phyloP scores from a whole-genome alignment of 2,329 filamentous ascomycete genomes.

The Paraphaeosphaeria sporulosa region DNA sequence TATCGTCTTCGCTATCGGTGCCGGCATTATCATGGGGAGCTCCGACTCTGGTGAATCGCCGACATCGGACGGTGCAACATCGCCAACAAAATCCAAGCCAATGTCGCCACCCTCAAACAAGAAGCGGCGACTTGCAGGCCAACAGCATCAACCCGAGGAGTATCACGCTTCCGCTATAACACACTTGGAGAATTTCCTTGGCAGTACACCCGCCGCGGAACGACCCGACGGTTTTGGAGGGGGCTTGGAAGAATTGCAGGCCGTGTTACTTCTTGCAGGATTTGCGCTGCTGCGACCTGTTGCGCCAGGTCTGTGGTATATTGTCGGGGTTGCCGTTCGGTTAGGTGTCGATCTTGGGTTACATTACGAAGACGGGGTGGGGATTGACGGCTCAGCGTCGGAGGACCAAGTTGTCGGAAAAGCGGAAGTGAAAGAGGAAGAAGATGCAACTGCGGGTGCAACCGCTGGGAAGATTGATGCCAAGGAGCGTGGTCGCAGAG shows the following conservation, averaged over 20 bases:
- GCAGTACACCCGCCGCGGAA: slow-evolving; percentile 67
- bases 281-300: slow-evolving; percentile 92
- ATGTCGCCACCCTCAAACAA: slow-evolving; percentile 45
- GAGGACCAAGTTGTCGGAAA: slow-evolving; percentile 39
- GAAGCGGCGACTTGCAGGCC: slow-evolving; percentile 54
- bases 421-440: slow-evolving; percentile 44
- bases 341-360: slow-evolving; percentile 90
- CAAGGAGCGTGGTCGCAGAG: slow-evolving; percentile 70
- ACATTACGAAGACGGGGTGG: slow-evolving; percentile 87
- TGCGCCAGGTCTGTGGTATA: slow-evolving; percentile 95
- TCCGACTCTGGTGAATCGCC: slow-evolving; percentile 48
- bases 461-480: slow-evolving; percentile 52
- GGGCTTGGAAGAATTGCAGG: slow-evolving; percentile 91
- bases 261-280: slow-evolving; percentile 87
- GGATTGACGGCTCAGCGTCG: slow-evolving; percentile 59
- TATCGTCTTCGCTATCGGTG: slow-evolving; percentile 96
- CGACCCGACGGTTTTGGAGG: slow-evolving; percentile 73
- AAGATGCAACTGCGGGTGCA: slow-evolving; percentile 28
- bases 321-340: slow-evolving; percentile 90
- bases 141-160: slow-evolving; percentile 83
- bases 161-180: slow-evolving; percentile 96
- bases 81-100: slow-evolving; percentile 35
- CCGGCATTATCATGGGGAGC: slow-evolving; percentile 82
- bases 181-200: slow-evolving; percentile 85
- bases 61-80: slow-evolving; percentile 36